phyloP scores from a whole-genome alignment of 2,329 filamentous ascomycete species.

The Ophiostoma himal-ulmi region DNA sequence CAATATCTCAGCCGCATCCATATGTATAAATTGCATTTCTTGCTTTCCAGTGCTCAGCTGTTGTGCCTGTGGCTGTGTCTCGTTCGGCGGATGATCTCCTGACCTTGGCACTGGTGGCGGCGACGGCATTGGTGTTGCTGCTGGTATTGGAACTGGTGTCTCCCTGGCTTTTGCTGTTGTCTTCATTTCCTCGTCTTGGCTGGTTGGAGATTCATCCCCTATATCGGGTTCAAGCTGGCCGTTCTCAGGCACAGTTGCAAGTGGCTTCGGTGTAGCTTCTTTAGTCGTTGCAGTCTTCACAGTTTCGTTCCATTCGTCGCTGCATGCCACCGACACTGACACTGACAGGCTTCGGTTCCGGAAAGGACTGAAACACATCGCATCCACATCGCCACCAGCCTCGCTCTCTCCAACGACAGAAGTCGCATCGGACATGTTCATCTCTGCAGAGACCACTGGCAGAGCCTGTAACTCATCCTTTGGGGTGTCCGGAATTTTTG shows the following conservation, averaged over 20 bases:
- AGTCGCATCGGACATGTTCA: not conserved
- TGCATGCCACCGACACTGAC: not conserved
- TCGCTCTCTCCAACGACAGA: not conserved
- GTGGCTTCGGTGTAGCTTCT: not conserved
- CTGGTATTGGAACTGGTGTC: not conserved
- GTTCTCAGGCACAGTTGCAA: not conserved
- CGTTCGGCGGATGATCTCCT: not conserved
- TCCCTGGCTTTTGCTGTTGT: not conserved
- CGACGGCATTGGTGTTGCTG: not conserved
- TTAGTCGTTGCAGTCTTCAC: not conserved
- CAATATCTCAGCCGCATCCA: constrained; percentile 8
- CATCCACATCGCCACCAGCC: not conserved
- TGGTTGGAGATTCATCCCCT: not conserved
- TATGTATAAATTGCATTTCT: not conserved
- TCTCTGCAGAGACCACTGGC: not conserved
- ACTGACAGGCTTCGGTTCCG: not conserved
- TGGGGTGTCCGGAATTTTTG: not conserved
- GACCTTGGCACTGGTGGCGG: not conserved
- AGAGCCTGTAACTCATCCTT: not conserved
- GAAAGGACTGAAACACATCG: not conserved
- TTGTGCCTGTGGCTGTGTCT: not conserved
- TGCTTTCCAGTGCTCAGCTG: not conserved
- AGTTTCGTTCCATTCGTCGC: not conserved
- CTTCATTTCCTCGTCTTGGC: not conserved
- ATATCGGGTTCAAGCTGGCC: not conserved